A percentile compares a stretch with the other conserved stretches of the same genome.
Conservation (phyloP, 2,329 filamentous ascomycete genomes). For the Monilinia aucupariae region DNA sequence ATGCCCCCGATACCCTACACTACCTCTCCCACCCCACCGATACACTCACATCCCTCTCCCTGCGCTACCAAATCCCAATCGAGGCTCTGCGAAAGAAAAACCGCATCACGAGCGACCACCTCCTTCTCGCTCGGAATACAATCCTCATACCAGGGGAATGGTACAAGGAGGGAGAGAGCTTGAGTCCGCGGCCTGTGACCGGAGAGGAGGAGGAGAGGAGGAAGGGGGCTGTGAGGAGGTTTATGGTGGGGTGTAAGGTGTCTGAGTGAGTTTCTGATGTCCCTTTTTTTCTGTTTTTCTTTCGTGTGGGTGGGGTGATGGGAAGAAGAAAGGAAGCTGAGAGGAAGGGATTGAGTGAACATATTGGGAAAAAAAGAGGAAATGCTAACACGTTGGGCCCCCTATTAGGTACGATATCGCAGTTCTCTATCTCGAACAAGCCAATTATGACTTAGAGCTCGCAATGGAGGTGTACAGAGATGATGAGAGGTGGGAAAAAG, state of each 20-base stretch:
- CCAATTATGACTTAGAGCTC: conserved; percentile 57
- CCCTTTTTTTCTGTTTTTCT: background rate
- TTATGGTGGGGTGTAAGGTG: conserved; percentile 75
- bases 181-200: conserved; percentile 66
- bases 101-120: conserved; percentile 64
- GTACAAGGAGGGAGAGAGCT: conserved; percentile 60
- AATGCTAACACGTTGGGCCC: conserved; percentile 34
- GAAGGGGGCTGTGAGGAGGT: conserved; percentile 66
- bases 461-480: conserved; percentile 61
- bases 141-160: conserved; percentile 65
- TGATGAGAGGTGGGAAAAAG: conserved; percentile 71
- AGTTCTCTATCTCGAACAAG: conserved; percentile 66
- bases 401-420: conserved; percentile 59
- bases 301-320: background rate
- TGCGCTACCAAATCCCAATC: conserved; percentile 65
- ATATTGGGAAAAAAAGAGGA: background rate
- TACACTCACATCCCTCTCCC: conserved; percentile 60
- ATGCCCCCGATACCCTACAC: conserved; percentile 57
- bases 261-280: conserved; percentile 52
- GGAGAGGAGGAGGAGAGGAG: conserved; percentile 68
- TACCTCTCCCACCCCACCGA: conserved; percentile 68
- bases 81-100: conserved; percentile 60
- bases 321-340: background rate
- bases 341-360: background rate
- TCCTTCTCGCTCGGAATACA: conserved; percentile 63